Evolutionary conservation across 306 rosid genomes (phyloP).

Genomic region (Lagenaria siceraria): DNA sequence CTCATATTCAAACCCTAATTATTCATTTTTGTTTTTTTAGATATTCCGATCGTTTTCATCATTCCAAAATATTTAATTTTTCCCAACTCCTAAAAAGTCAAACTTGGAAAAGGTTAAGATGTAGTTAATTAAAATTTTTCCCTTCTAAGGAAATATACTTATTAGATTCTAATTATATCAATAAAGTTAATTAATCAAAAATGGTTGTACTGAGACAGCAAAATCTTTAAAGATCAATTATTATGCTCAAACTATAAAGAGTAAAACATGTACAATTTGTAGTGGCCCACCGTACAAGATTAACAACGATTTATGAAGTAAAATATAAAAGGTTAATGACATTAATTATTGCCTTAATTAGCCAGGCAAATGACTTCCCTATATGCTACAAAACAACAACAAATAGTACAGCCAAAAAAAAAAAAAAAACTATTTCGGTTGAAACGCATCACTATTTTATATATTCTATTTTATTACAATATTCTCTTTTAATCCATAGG

Average conservation of each 20-base stretch:
- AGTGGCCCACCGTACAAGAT: not conserved
- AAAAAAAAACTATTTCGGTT: no score
- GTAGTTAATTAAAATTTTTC: not conserved
- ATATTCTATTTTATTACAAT: no score
- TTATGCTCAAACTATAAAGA: not conserved
- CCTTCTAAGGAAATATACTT: not conserved
- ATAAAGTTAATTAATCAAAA: not conserved
- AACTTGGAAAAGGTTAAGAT: not conserved
- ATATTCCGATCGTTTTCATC: no score
- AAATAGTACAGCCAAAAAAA: no score
- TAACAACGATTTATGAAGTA: not conserved
- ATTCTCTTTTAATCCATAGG: no score
- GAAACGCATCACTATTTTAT: no score
- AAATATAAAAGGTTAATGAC: not conserved
- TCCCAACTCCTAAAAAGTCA: not conserved
- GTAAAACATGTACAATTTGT: not conserved
- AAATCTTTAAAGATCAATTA: not conserved
- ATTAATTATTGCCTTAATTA: not conserved
- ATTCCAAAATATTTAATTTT: not conserved
- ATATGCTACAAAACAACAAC: not conserved
- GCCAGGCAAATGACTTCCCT: not conserved
- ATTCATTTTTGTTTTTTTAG: not conserved
- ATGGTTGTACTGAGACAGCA: not conserved
- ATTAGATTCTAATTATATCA: not conserved
- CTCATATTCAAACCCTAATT: no score